Base-by-base conservation (phyloP, 768 basidiomycete species). In the Tylopilus felleus region DNA sequence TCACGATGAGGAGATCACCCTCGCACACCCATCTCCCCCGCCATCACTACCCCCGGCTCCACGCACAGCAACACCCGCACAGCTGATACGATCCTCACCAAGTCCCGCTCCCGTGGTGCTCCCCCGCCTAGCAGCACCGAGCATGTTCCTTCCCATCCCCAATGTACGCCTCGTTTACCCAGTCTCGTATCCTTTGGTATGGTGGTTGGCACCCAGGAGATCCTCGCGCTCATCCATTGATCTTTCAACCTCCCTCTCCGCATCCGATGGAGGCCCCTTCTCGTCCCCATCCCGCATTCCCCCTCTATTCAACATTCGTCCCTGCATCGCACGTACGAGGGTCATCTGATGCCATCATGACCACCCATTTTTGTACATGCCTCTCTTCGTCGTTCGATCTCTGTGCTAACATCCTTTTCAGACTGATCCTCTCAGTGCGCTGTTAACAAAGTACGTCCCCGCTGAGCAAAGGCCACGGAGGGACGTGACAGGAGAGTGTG, bases 111-210 rank as follows among this genome's bases (percentile, higher is more conserved):
- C 67, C 44, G 63, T 88, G 21, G 85, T 83, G 66, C 74, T 89
- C 25, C 88, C 89, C 2, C 82, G 82, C 35, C 80, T 92, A 35
- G 76, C 85, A 33, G 69, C 81, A 27, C 84, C 90, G 31, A 86
- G 83, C 31, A 86, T 92, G 85, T 93, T 93, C 67, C 73, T 92
- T 44, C 90, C 90, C n/a, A 87, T 92, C 40, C 90, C 91, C 47
- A 90, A 90, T 75, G 90, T 93, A 79, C 82, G 88, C 81, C 73
- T 62, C 60, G 28, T 60, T 69, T 66, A 47, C 52, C 72, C 73
- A 47, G 71, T 80, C 57, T 80, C 77, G 43, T 74, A 74, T 69
- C 70, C 75, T 54, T 74, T 87, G 42, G 76, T 78, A 12, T 87
- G 83, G 82, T 86, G 81, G 83, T 69, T 88, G 60, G 65, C 56